phyloP scores from a whole-genome alignment of 2,329 filamentous ascomycete genomes.

The Monosporascus sp. region DNA sequence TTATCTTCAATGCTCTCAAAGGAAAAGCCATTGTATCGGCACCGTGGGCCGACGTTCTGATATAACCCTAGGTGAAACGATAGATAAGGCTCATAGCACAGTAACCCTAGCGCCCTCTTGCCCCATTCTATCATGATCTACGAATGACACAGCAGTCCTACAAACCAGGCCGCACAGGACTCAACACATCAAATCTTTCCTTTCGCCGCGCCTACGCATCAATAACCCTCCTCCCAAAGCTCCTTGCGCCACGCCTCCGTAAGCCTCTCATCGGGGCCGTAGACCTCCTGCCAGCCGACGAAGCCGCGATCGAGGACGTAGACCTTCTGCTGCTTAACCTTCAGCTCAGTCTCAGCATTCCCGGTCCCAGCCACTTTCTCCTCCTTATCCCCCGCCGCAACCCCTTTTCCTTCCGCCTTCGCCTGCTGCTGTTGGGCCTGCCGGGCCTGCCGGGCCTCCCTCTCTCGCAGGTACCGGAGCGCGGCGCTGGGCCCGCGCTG shows the following conservation, averaged over 20 bases:
- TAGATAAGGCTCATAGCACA: no score
- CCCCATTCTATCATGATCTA: no score
- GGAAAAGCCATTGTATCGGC: no score
- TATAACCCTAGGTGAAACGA: no score
- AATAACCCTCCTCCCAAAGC: slow-evolving; percentile 66
- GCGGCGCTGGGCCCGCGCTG: slow-evolving; percentile 84
- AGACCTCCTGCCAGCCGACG: slow-evolving; percentile 79
- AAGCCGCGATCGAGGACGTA: slow-evolving; percentile 82
- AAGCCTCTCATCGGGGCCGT: slow-evolving; percentile 70
- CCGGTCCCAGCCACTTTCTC: slow-evolving; percentile 18
- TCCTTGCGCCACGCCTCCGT: slow-evolving; percentile 83
- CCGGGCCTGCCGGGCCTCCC: slow-evolving; percentile 37
- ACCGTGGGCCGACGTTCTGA: no score
- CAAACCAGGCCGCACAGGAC: no score
- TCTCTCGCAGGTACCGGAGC: slow-evolving; percentile 69
- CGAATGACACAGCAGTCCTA: no score
- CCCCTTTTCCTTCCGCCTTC: slow-evolving; percentile 19
- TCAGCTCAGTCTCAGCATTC: slow-evolving; percentile 16
- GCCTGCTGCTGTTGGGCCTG: slow-evolving; percentile 5
- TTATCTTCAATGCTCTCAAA: no score
- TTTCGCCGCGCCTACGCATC: not conserved
- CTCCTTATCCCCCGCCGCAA: slow-evolving; percentile 17
- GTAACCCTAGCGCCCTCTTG: no score
- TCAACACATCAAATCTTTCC: not conserved
- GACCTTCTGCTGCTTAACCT: slow-evolving; percentile 58